Percentiles rank a stretch among this genome's conserved stretches.
Conservation (phyloP, 2,329 filamentous ascomycete genomes). For the Bipolaris sorokiniana region DNA sequence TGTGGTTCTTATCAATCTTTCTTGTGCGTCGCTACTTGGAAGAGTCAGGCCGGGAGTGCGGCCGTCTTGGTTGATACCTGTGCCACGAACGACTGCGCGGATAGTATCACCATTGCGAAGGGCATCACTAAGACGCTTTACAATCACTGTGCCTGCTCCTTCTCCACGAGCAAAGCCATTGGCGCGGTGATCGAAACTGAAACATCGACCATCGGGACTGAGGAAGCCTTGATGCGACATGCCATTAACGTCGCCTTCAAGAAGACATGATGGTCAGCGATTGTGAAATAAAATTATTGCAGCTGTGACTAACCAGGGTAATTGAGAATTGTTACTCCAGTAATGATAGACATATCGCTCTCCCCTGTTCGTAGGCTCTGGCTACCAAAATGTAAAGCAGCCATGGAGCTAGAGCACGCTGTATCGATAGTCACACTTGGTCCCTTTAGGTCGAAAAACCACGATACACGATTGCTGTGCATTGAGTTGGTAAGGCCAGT, state of each 20-base stretch:
- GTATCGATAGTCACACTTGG: slow-evolving; percentile 35
- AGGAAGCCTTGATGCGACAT: slow-evolving; percentile 24
- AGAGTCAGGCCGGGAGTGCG: not conserved
- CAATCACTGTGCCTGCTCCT: slow-evolving; percentile 52
- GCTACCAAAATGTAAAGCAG: slow-evolving; percentile 28
- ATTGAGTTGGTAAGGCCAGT: slow-evolving; percentile 6
- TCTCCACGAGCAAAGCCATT: slow-evolving; percentile 70
- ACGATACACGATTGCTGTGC: slow-evolving; percentile 26
- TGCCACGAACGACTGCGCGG: slow-evolving; percentile 28
- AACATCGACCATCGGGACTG: slow-evolving; percentile 33
- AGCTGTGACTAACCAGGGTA: not conserved
- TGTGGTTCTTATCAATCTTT: not conserved
- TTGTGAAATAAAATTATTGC: not conserved
- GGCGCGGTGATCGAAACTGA: slow-evolving; percentile 57
- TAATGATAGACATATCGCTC: slow-evolving; percentile 5
- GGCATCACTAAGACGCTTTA: slow-evolving; percentile 29
- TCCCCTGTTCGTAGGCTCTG: slow-evolving; percentile 13
- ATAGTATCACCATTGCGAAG: slow-evolving; percentile 32
- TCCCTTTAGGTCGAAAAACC: slow-evolving; percentile 33
- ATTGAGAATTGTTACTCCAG: not conserved
- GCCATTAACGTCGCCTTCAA: slow-evolving; percentile 15
- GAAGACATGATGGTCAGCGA: not conserved
- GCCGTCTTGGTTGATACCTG: not conserved
- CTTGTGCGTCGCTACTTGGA: slow-evolving; percentile 1
- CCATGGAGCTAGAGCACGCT: slow-evolving; percentile 32